These are phyloP conservation scores for Strobilomyces echinocephalus DNA, from an alignment of 768 basidiomycete genomes.

Conservation along the genomic window DNA sequence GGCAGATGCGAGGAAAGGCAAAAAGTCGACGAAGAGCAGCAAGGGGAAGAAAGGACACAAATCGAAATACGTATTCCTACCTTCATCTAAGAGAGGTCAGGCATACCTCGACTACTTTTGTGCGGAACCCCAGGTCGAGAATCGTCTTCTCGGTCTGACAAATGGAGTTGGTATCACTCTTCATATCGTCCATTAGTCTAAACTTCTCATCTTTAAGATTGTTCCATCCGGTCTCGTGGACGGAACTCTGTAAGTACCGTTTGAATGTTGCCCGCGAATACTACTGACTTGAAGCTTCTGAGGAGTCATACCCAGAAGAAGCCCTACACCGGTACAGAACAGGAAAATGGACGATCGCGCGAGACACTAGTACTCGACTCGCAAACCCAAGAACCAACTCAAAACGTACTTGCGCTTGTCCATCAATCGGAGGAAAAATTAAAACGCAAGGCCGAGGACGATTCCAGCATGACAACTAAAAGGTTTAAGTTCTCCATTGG, in stretches of 20 bases:
- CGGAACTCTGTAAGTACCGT: constrained; percentile 11
- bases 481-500: constrained; percentile 71
- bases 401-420: constrained; percentile 20
- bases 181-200: not conserved
- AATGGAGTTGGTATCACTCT: constrained; percentile 43
- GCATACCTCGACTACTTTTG: constrained; percentile 68
- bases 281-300: not conserved
- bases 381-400: constrained; percentile 42
- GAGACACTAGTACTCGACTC: constrained; percentile 18
- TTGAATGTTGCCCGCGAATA: not conserved
- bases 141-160: constrained; percentile 53
- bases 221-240: constrained; percentile 7
- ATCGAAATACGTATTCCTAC: constrained; percentile 55
- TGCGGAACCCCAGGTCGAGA: constrained; percentile 55
- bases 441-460: constrained; percentile 32
- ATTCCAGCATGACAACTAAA: constrained; percentile 35
- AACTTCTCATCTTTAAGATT: constrained; percentile 7
- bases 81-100: constrained; percentile 37
- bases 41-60: constrained; percentile 46
- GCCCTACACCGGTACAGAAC: not conserved
- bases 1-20: constrained; percentile 36
- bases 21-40: constrained; percentile 39
- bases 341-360: not conserved
- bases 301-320: constrained; percentile 2
- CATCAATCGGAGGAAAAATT: constrained; percentile 21